Evolutionary conservation across 2,329 filamentous ascomycete species (phyloP).

Genomic region (Aspergillus sp.): DNA sequence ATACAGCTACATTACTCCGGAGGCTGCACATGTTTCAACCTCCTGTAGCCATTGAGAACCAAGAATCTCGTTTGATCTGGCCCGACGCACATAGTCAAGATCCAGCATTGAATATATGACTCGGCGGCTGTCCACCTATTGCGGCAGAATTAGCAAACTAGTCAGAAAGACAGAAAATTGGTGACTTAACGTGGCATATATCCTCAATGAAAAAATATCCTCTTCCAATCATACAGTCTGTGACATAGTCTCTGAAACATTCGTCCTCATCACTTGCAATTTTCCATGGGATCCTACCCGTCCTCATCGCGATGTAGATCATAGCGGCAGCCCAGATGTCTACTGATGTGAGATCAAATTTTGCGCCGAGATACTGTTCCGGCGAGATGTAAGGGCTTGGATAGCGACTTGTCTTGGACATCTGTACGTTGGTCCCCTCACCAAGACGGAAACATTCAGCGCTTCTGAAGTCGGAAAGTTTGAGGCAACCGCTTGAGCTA

Average conservation of each 20-base stretch:
- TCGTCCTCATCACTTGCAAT: constrained; percentile 4
- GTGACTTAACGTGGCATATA: constrained; percentile 2
- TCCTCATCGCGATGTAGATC: constrained; percentile 94
- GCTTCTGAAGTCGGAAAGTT: constrained; percentile 59
- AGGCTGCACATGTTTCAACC: constrained; percentile 3
- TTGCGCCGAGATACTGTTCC: constrained; percentile 80
- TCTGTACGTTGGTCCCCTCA: constrained; percentile 85
- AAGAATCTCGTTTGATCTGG: constrained; percentile 3
- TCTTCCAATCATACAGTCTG: constrained; percentile 3
- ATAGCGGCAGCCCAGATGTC: constrained; percentile 94
- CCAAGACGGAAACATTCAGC: constrained; percentile 94
- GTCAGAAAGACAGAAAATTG: neutral
- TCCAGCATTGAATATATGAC: constrained; percentile 8
- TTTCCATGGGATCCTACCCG: constrained; percentile 76
- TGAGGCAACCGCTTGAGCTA: constrained; percentile 53
- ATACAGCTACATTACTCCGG: too few species aligned
- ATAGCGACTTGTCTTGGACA: constrained; percentile 87
- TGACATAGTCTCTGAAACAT: constrained; percentile 4
- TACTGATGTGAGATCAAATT: constrained; percentile 83
- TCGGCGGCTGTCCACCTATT: constrained; percentile 2
- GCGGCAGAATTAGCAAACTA: constrained; percentile 2
- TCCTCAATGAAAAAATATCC: constrained; percentile 6
- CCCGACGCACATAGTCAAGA: constrained; percentile 1
- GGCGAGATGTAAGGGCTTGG: constrained; percentile 87
- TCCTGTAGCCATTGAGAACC: constrained; percentile 4